Evolutionary conservation across 192 early-diverging fungal genomes (phyloP), one percentile per base, ranked within the genome.

Genomic region (Backusella australiensis): DNA sequence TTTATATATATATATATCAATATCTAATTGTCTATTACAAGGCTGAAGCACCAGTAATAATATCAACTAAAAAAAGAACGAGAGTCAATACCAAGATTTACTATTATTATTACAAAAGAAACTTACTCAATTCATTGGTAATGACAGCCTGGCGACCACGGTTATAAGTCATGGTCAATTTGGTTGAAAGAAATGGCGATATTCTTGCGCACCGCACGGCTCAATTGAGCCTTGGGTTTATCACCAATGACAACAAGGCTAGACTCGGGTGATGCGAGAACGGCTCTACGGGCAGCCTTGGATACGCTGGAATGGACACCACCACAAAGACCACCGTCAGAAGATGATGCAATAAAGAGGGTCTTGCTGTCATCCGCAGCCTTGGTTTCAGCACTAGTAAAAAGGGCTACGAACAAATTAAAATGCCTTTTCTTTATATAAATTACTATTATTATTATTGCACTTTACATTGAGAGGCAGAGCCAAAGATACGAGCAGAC

Each of bases 261-360:
- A 17, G 86, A 76, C 1, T 91, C 86, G 46, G 86, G 81, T 56
- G 89, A 80, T 14, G 85, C 79, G 39, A 81, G 85, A 34, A 97
- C 72, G 75, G 88, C 82, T 71, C 82, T 88, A 79, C 93, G 93
- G 81, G 94, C 92, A 78, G 83, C 84, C 85, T 97, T 96, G 80
- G 95, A 85, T 38, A 99, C 91, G 76, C 92, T 94, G 76, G 92
- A 93, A 92, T 99, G 97, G 83, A 99, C 96, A 90, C 97, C 97
- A 84, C 97, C 96, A 86, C 98, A 99, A 35, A 99, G 93, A 86
- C 98, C 98, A 88, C 95, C 91, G 89, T 99, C 98, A 65, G 95
- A 97, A 38, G 96, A 98, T 59, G 94, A 88, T 26, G 94, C 92
- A 73, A 99, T 82, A 75, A 91, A 86, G 38, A 98, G 80, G 68